A percentile compares a stretch with the other conserved stretches of the same genome.
These are phyloP conservation scores for Aspergillus sp. DNA, from an alignment of 2,329 filamentous ascomycete species.

Conservation along the genomic window DNA sequence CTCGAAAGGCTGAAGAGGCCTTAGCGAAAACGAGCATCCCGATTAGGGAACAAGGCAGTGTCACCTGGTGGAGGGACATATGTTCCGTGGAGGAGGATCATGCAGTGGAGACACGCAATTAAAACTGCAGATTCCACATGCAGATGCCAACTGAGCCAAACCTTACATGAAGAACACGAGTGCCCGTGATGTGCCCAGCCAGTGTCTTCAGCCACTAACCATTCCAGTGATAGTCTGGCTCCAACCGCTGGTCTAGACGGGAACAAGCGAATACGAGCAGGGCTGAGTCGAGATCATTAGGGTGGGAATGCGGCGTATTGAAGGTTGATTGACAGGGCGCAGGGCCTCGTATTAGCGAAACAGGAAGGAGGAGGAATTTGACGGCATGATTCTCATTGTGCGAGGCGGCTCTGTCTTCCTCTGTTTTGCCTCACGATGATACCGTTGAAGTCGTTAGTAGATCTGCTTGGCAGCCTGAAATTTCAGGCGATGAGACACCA, in stretches of 20 bases:
- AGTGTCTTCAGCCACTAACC: not conserved
- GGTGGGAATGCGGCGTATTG: too few relatives aligned
- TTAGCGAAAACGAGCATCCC: slow-evolving; percentile 22
- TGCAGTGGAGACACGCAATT: not conserved
- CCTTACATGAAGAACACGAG: not conserved
- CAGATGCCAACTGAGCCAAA: not conserved
- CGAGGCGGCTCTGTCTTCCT: too few relatives aligned
- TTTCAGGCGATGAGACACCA: slow-evolving; percentile 5
- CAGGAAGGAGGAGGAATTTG: not conserved
- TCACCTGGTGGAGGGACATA: not conserved
- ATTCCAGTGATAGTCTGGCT: not conserved
- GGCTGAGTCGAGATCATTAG: slow-evolving; percentile 4
- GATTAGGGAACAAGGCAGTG: slow-evolving; percentile 5
- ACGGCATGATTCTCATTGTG: too few relatives aligned
- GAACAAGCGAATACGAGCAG: slow-evolving; percentile 15
- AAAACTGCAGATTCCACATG: not conserved
- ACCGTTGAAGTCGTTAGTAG: not conserved
- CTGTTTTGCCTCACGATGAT: too few relatives aligned
- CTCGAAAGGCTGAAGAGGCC: not conserved
- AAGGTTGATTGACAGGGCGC: not conserved
- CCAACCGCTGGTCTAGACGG: not conserved
- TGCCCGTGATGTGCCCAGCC: not conserved
- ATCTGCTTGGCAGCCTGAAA: slow-evolving; percentile 5
- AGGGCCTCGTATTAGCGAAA: not conserved
- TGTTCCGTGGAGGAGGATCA: not conserved